Conservation (phyloP, 495 filamentous ascomycete species). For the Extremus antarcticus region DNA sequence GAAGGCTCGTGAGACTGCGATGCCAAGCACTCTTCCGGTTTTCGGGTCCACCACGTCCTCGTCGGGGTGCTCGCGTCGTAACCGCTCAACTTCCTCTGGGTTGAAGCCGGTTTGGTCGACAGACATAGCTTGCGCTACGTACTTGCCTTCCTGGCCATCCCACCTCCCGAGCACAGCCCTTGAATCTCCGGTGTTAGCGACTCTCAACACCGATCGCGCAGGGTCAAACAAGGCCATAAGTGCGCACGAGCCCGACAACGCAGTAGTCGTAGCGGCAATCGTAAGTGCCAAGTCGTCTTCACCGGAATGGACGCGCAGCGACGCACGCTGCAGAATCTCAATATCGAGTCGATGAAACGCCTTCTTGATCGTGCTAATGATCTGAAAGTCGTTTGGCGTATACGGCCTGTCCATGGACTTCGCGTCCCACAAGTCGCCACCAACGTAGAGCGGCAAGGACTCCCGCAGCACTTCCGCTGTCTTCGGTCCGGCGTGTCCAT, state of each 20-base stretch:
- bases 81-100: constrained; percentile 38
- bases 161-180: constrained; percentile 49
- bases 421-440: background rate
- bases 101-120: constrained; percentile 50
- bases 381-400: constrained; percentile 6
- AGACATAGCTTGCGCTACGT: constrained; percentile 42
- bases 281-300: background rate
- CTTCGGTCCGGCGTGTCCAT: constrained; percentile 13
- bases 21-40: constrained; percentile 45
- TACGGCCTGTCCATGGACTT: constrained; percentile 8
- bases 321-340: constrained; percentile 35
- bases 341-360: constrained; percentile 44
- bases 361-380: constrained; percentile 30
- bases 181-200: constrained; percentile 50
- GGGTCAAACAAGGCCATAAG: constrained; percentile 47
- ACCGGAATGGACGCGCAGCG: constrained; percentile 35
- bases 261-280: constrained; percentile 1
- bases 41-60: constrained; percentile 42
- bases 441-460: constrained; percentile 1
- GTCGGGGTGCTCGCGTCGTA: constrained; percentile 46
- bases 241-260: constrained; percentile 44
- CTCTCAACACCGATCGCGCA: constrained; percentile 37
- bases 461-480: constrained; percentile 5
- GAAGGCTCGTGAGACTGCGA: constrained; percentile 49
- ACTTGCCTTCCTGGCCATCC: constrained; percentile 32